Evolutionary conservation across 2,329 filamentous ascomycete genomes (phyloP).

Genomic region (Scedosporium dehoogii): DNA sequence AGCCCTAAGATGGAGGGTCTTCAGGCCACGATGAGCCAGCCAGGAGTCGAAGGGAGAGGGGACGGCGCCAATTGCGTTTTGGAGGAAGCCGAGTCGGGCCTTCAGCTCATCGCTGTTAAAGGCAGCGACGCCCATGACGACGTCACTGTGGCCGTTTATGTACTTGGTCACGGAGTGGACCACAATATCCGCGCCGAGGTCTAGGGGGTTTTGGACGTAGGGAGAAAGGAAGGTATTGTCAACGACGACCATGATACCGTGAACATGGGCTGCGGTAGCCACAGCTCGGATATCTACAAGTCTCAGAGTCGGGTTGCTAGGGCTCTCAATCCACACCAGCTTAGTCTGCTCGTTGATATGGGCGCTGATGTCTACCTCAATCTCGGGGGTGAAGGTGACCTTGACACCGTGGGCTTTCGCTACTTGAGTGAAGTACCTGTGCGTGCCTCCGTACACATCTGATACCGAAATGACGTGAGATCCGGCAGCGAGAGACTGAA

Average conservation of each 20-base stretch:
- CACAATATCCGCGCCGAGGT: slow-evolving; percentile 92
- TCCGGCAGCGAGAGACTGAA: slow-evolving; percentile 83
- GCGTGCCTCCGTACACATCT: slow-evolving; percentile 95
- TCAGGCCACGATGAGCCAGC: slow-evolving; percentile 93
- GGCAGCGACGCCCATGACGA: slow-evolving; percentile 93
- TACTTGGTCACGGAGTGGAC: slow-evolving; percentile 98
- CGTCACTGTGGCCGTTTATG: slow-evolving; percentile 95
- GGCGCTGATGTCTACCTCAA: slow-evolving; percentile 76
- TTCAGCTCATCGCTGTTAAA: slow-evolving; percentile 81
- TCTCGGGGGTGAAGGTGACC: slow-evolving; percentile 88
- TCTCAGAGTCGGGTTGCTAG: slow-evolving; percentile 86
- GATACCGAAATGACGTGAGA: slow-evolving; percentile 95
- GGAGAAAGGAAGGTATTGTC: slow-evolving; percentile 98
- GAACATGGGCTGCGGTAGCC: slow-evolving; percentile 70
- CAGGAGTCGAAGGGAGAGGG: slow-evolving; percentile 94
- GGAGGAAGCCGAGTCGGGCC: slow-evolving; percentile 74
- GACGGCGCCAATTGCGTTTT: slow-evolving; percentile 94
- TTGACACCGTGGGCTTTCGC: slow-evolving; percentile 87
- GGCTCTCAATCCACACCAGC: slow-evolving; percentile 93
- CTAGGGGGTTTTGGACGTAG: slow-evolving; percentile 92
- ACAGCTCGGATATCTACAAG: slow-evolving; percentile 90
- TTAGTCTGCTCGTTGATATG: slow-evolving; percentile 86
- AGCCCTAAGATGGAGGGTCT: slow-evolving; percentile 89
- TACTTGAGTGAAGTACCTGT: slow-evolving; percentile 98
- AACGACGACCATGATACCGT: slow-evolving; percentile 91